phyloP scores from a whole-genome alignment of 352 stramenopile genomes.

The Heterotrichella gracilis region DNA sequence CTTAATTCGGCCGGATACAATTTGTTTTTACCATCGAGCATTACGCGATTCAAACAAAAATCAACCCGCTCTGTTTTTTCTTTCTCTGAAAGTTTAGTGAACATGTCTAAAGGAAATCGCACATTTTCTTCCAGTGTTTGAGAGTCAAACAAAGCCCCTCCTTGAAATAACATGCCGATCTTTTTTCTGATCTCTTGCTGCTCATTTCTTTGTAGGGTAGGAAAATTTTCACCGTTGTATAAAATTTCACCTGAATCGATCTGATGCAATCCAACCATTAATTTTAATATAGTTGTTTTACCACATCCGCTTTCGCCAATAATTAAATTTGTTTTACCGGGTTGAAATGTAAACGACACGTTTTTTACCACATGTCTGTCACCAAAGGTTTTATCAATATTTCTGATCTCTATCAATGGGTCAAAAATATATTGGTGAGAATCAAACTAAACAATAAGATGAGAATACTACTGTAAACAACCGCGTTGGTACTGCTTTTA shows the following conservation, averaged over 20 bases:
- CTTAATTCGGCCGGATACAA: conserved; percentile 2
- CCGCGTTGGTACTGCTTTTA: not conserved
- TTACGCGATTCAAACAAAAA: not conserved
- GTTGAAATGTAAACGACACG: conserved; percentile 16
- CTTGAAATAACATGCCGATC: not conserved
- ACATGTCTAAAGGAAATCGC: not conserved
- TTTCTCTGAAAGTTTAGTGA: not conserved
- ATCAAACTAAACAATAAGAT: conserved; percentile 8
- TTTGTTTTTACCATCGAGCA: not conserved
- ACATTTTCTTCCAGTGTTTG: conserved; percentile 5
- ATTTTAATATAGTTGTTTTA: conserved; percentile 18
- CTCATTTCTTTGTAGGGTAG: not conserved
- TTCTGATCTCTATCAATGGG: not conserved
- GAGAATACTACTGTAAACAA: conserved; percentile 4
- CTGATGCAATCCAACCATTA: conserved; percentile 16
- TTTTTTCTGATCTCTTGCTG: not conserved
- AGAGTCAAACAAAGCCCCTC: not conserved
- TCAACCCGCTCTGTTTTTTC: not conserved
- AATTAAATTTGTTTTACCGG: conserved; percentile 17
- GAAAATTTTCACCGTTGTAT: not conserved
- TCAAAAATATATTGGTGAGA: not conserved
- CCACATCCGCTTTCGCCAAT: conserved; percentile 16
- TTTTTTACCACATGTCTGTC: conserved; percentile 17
- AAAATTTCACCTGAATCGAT: not conserved
- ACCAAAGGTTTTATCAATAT: conserved; percentile 15